These are phyloP conservation scores for Chytridium lagenaria DNA, from an alignment of 371 early-diverging fungal species.

Conservation along the genomic window DNA sequence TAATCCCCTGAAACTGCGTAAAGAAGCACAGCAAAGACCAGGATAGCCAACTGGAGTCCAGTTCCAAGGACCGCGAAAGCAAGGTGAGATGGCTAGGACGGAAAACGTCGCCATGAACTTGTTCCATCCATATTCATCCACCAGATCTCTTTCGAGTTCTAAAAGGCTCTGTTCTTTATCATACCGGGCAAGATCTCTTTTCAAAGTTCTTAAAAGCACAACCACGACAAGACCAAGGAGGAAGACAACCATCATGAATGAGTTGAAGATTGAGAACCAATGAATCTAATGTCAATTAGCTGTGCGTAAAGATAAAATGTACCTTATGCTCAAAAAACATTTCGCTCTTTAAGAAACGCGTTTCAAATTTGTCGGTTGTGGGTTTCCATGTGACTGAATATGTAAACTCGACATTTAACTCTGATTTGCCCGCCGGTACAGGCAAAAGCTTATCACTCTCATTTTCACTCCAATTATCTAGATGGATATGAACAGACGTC, in stretches of 20 bases:
- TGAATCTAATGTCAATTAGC: conserved; percentile 60
- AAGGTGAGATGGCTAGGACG: conserved; percentile 74
- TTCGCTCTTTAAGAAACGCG: conserved; percentile 70
- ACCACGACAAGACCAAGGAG: conserved; percentile 77
- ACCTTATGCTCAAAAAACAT: conserved; percentile 82
- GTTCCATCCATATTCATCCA: conserved; percentile 91
- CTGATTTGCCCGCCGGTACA: not conserved
- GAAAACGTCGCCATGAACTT: conserved; percentile 88
- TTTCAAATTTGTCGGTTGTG: conserved; percentile 64
- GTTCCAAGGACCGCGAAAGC: conserved; percentile 76
- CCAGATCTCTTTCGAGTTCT: conserved; percentile 81
- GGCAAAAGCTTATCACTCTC: conserved; percentile 20
- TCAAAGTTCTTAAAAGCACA: conserved; percentile 75
- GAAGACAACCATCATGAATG: conserved; percentile 84
- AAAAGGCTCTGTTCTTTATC: conserved; percentile 75
- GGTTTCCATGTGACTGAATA: conserved; percentile 74
- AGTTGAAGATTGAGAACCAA: conserved; percentile 86
- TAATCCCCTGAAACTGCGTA: conserved; percentile 76
- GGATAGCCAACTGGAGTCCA: conserved; percentile 71
- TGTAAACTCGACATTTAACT: conserved; percentile 65
- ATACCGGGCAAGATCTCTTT: conserved; percentile 80
- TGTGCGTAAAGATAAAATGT: conserved; percentile 27
- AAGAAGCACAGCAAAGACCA: conserved; percentile 70
- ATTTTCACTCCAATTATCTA: conserved; percentile 41
- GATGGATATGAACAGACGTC: not conserved